phyloP scores from a whole-genome alignment of 176 grass and related monocot genomes.

The Zoysia japonica region DNA sequence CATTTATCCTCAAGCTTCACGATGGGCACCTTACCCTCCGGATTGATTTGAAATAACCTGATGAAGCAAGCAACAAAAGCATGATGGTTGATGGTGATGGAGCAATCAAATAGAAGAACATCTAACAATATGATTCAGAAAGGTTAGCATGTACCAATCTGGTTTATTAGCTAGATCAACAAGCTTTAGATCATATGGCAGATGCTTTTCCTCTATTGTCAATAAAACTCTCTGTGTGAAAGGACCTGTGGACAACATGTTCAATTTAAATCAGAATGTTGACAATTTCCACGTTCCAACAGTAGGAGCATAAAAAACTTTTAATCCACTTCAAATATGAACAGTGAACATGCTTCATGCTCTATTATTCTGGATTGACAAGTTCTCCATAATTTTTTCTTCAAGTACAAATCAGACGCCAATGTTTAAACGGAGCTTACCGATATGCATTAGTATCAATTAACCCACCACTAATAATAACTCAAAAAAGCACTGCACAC shows the following conservation, averaged over 20 bases:
- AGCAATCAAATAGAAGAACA: slow-evolving; percentile 25
- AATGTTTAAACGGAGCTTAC: slow-evolving; percentile 9
- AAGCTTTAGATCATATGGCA: slow-evolving; percentile 69
- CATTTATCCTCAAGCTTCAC: slow-evolving; percentile 81
- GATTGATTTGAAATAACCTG: slow-evolving; percentile 85
- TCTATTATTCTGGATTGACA: not conserved
- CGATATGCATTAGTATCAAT: not conserved
- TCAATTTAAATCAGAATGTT: slow-evolving; percentile 21
- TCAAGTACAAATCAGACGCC: not conserved
- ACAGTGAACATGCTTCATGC: not conserved
- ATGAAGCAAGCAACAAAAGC: slow-evolving; percentile 14
- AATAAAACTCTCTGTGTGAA: slow-evolving; percentile 85
- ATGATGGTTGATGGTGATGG: slow-evolving; percentile 14
- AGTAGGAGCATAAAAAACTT: not conserved
- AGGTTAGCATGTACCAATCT: slow-evolving; percentile 62
- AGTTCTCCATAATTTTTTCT: not conserved
- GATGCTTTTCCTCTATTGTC: slow-evolving; percentile 85
- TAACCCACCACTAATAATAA: not conserved
- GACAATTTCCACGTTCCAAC: not conserved
- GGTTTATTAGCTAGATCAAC: slow-evolving; percentile 84
- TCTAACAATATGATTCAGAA: slow-evolving; percentile 18
- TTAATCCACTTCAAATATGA: not conserved
- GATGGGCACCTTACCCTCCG: slow-evolving; percentile 85
- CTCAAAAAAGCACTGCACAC: too few relatives aligned
- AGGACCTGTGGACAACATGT: slow-evolving; percentile 57